These are phyloP conservation scores for Sporisorium exsertum DNA, from an alignment of 1,284 basidiomycete genomes.

Conservation along the genomic window DNA sequence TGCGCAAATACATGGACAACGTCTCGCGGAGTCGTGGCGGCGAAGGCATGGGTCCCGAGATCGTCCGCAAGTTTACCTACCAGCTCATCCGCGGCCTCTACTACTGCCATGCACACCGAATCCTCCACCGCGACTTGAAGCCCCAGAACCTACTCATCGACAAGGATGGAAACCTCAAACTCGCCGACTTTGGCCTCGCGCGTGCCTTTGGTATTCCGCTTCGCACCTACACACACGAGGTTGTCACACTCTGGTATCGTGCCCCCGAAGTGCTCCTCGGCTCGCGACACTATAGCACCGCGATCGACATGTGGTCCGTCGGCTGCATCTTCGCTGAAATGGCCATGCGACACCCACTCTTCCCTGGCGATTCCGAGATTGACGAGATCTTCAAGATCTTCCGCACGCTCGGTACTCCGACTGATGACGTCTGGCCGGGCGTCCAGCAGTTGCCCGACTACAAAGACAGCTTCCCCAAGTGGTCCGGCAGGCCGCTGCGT, in stretches of 20 bases:
- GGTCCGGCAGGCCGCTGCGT: conserved; percentile 78
- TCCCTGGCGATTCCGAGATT: conserved; percentile 98
- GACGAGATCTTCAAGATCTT: conserved; percentile 99
- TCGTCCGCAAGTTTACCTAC: conserved; percentile 92
- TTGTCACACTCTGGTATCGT: conserved; percentile 96
- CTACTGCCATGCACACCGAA: conserved; percentile 95
- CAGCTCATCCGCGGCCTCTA: conserved; percentile 87
- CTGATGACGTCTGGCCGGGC: conserved; percentile 91
- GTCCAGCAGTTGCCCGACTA: conserved; percentile 91
- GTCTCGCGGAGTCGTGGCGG: conserved; percentile 66
- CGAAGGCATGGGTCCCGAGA: conserved; percentile 77
- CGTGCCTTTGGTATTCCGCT: conserved; percentile 97
- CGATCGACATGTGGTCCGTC: conserved; percentile 98
- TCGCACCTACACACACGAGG: conserved; percentile 98
- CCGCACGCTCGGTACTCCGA: conserved; percentile 82
- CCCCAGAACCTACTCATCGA: conserved; percentile 97
- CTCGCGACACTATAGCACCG: conserved; percentile 91
- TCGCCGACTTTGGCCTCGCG: conserved; percentile 96
- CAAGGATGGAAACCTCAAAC: conserved; percentile 72
- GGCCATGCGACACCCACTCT: conserved; percentile 89
- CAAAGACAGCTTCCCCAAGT: conserved; percentile 96
- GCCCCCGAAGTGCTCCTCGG: conserved; percentile 96
- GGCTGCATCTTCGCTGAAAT: conserved; percentile 92
- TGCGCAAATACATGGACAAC: conserved; percentile 95
- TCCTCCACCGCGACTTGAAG: conserved; percentile 95